These are phyloP conservation scores for Tuber borchii DNA, from an alignment of 495 filamentous ascomycete species.

Conservation along the genomic window DNA sequence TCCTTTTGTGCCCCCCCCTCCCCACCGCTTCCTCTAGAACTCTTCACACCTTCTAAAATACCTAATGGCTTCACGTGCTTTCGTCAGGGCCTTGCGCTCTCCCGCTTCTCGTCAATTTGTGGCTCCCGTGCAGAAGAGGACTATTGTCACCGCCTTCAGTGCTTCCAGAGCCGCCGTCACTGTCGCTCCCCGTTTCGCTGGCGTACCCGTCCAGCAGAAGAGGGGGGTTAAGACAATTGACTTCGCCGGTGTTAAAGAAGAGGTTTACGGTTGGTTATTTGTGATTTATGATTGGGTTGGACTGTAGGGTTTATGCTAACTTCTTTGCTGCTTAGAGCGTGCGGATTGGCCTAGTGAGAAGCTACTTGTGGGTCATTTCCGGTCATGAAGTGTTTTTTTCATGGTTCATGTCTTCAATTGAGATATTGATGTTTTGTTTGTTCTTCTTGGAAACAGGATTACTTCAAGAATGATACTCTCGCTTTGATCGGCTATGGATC, in stretches of 20 bases:
- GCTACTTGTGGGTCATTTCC: constrained; percentile 63
- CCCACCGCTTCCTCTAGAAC: background rate
- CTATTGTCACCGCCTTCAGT: constrained; percentile 62
- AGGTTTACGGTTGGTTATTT: constrained; percentile 68
- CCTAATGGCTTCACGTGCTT: constrained; percentile 76
- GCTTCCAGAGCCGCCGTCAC: constrained; percentile 52
- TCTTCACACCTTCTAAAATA: constrained; percentile 31
- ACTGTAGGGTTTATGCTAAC: constrained; percentile 15
- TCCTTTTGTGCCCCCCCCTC: background rate
- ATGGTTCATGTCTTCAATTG: background rate
- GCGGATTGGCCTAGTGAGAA: constrained; percentile 97
- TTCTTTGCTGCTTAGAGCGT: constrained; percentile 59
- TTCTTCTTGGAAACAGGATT: constrained; percentile 40
- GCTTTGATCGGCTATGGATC: constrained; percentile 99
- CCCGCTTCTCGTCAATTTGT: constrained; percentile 66
- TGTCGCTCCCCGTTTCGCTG: constrained; percentile 50
- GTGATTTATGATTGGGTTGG: constrained; percentile 15
- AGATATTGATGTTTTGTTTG: constrained; percentile 1
- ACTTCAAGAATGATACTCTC: constrained; percentile 99
- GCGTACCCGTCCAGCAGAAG: constrained; percentile 52
- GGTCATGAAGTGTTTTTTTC: constrained; percentile 14
- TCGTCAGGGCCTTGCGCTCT: constrained; percentile 72
- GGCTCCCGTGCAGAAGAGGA: constrained; percentile 60
- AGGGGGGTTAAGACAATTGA: constrained; percentile 82
- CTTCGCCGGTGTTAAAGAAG: constrained; percentile 89